Evolutionary conservation across 2,329 filamentous ascomycete genomes (phyloP).

Genomic region (Xylariaceae sp.): DNA sequence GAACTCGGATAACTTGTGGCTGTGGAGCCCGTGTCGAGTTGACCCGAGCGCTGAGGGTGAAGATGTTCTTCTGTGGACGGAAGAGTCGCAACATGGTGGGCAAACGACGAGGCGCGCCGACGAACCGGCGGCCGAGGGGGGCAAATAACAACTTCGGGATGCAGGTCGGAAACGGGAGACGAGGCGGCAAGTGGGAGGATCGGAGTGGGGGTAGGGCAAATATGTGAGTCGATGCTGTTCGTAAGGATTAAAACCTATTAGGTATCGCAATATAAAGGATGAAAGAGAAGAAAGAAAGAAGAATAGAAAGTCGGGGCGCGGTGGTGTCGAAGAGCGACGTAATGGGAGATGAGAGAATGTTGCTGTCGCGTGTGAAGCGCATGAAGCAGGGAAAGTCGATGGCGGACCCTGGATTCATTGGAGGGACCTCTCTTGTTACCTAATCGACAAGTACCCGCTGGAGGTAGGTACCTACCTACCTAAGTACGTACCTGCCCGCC

Average conservation of each 20-base stretch:
- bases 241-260: background rate
- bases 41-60: constrained; percentile 19
- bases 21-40: constrained; percentile 13
- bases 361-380: background rate
- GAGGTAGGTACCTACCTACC: too few species aligned
- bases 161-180: background rate
- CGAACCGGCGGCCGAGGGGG: constrained; percentile 23
- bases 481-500: background rate
- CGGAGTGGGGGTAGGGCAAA: background rate
- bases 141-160: background rate
- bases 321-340: background rate
- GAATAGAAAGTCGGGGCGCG: background rate
- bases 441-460: background rate
- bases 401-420: background rate
- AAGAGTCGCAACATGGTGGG: constrained; percentile 30
- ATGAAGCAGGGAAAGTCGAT: background rate
- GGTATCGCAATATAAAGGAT: background rate
- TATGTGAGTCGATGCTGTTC: background rate
- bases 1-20: constrained; percentile 25
- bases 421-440: background rate
- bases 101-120: constrained; percentile 23
- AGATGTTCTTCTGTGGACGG: constrained; percentile 23
- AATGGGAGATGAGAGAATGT: background rate
- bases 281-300: background rate
- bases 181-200: background rate